phyloP scores from a whole-genome alignment of 495 filamentous ascomycete species.

The Articulospora tetracladia region DNA sequence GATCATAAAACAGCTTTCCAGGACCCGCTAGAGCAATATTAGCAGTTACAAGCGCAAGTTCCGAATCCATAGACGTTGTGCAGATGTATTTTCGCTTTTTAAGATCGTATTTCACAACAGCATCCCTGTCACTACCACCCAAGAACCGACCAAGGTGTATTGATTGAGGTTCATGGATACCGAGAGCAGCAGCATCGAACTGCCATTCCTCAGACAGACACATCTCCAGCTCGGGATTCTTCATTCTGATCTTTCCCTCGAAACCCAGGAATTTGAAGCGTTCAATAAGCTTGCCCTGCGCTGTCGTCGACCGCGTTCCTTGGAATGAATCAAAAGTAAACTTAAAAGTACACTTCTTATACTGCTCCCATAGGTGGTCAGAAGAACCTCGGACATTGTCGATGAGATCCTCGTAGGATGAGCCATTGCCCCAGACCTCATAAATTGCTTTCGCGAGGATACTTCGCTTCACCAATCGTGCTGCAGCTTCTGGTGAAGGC shows the following conservation, averaged over 20 bases:
- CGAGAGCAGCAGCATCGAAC: constrained; percentile 32
- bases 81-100: constrained; percentile 93
- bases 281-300: constrained; percentile 70
- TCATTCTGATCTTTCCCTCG: constrained; percentile 70
- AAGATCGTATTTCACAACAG: constrained; percentile 74
- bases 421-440: constrained; percentile 81
- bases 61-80: constrained; percentile 95
- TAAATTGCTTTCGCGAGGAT: constrained; percentile 79
- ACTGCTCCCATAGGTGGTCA: constrained; percentile 59
- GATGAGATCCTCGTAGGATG: constrained; percentile 66
- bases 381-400: constrained; percentile 53
- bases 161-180: constrained; percentile 43
- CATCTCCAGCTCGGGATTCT: constrained; percentile 67
- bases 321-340: constrained; percentile 79
- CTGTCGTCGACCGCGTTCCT: constrained; percentile 53
- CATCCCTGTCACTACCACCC: constrained; percentile 54
- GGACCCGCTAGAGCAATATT: constrained; percentile 83
- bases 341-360: constrained; percentile 63
- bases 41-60: constrained; percentile 84
- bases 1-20: constrained; percentile 84
- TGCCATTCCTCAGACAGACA: constrained; percentile 76
- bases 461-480: constrained; percentile 63
- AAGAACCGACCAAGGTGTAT: constrained; percentile 73
- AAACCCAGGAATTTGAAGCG: constrained; percentile 77
- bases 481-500: constrained; percentile 59